phyloP scores from a whole-genome alignment of 352 stramenopile species.

The Phytophthora kernoviae region DNA sequence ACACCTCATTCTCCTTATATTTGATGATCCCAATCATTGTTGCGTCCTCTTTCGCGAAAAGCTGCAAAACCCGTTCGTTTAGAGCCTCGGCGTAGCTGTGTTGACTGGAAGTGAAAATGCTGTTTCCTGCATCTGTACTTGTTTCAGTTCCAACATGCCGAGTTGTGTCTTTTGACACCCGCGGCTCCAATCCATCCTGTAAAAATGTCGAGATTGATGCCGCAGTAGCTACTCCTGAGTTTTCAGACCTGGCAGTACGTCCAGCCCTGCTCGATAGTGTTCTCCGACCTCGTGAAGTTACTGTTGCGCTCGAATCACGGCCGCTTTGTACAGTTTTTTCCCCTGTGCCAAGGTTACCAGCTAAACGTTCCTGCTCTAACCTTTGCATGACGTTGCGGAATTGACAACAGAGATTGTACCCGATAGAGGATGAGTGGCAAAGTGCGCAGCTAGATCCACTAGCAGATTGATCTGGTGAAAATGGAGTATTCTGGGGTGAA shows the following conservation, averaged over 20 bases:
- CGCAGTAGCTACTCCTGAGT: not conserved
- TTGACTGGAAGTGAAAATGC: not conserved
- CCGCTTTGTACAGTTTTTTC: constrained; percentile 18
- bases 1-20: constrained; percentile 61
- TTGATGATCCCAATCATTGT: constrained; percentile 66
- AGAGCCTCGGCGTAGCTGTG: not conserved
- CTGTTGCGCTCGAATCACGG: not conserved
- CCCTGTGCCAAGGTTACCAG: not conserved
- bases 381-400: constrained; percentile 54
- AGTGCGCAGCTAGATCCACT: constrained; percentile 34
- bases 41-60: constrained; percentile 63
- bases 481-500: not conserved
- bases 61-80: constrained; percentile 40
- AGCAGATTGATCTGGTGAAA: not conserved
- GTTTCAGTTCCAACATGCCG: constrained; percentile 15
- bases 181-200: too few species aligned
- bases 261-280: constrained; percentile 15
- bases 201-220: not conserved
- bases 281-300: constrained; percentile 4
- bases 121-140: constrained; percentile 1
- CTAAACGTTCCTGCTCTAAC: constrained; percentile 42
- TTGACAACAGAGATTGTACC: constrained; percentile 71
- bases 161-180: constrained; percentile 1
- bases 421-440: constrained; percentile 61
- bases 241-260: constrained; percentile 13